Evolutionary conservation across 2,329 filamentous ascomycete species (phyloP).

Genomic region (Grosmannia huntii): DNA sequence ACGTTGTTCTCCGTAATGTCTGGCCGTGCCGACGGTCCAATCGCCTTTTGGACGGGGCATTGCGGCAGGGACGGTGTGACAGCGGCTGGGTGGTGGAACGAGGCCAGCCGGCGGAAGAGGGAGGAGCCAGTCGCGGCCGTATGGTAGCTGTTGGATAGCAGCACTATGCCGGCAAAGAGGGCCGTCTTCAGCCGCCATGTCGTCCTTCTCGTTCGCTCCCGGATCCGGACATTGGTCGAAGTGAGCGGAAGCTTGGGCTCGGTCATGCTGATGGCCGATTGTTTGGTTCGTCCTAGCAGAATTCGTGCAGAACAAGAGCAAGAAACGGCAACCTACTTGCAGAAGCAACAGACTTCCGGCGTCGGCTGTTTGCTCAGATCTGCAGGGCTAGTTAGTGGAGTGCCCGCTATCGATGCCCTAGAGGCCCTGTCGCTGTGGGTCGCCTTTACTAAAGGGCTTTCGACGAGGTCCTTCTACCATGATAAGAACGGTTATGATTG

Average conservation of each 20-base stretch:
- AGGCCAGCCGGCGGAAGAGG: not conserved
- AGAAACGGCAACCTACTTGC: too few relatives aligned
- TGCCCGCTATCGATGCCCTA: not conserved
- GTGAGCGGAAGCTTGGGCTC: not conserved
- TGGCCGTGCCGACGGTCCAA: not conserved
- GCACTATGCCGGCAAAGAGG: not conserved
- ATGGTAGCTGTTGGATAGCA: not conserved
- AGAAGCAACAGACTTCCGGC: not conserved
- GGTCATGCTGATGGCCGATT: not conserved
- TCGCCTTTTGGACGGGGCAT: not conserved
- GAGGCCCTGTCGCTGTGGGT: not conserved
- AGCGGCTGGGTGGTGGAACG: not conserved
- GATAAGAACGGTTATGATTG: too few relatives aligned
- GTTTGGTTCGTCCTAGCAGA: not conserved
- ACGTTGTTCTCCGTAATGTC: slow-evolving; percentile 2
- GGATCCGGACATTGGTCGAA: not conserved
- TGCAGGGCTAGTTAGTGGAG: not conserved
- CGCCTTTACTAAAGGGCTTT: not conserved
- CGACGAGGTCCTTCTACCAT: too few relatives aligned
- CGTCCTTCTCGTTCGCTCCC: not conserved
- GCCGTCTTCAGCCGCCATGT: not conserved
- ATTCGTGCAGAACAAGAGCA: not conserved
- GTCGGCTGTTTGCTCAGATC: too few relatives aligned
- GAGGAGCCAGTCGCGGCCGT: not conserved
- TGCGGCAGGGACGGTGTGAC: not conserved